A percentile compares a stretch with the other conserved stretches of the same genome.
phyloP scores from a whole-genome alignment of 2,329 filamentous ascomycete genomes.

The Talaromyces sp. region DNA sequence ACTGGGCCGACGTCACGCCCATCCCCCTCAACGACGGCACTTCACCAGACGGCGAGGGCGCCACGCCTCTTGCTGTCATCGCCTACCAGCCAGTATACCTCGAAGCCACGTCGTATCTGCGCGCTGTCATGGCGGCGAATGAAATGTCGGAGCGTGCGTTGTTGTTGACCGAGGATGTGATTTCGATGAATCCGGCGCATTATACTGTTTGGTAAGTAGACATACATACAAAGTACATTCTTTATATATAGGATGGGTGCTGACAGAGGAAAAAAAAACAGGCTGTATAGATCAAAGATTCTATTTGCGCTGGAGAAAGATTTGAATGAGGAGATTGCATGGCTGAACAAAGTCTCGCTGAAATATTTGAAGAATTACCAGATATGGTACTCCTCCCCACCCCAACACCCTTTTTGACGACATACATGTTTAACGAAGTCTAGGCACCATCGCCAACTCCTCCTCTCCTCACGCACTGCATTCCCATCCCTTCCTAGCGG shows the following conservation, averaged over 20 bases:
- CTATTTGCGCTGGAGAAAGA: constrained; percentile 62
- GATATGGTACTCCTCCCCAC: constrained; percentile 61
- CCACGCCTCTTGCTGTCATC: constrained; percentile 77
- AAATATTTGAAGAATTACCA: constrained; percentile 96
- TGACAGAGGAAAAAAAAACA: constrained; percentile 22
- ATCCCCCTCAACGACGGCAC: constrained; percentile 79
- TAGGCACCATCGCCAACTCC: constrained; percentile 56
- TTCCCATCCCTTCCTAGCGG: constrained; percentile 55
- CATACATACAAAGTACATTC: background rate
- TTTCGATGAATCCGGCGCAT: constrained; percentile 89
- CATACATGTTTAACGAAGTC: no score
- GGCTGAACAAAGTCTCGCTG: constrained; percentile 80
- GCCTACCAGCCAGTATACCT: constrained; percentile 85
- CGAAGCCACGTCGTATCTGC: constrained; percentile 88
- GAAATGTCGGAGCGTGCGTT: constrained; percentile 77
- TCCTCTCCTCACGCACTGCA: constrained; percentile 44
- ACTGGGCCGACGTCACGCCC: constrained; percentile 79
- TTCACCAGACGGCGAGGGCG: constrained; percentile 3
- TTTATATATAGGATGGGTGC: background rate
- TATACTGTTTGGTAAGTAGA: constrained; percentile 81
- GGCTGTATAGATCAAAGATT: constrained; percentile 80
- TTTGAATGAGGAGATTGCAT: constrained; percentile 68
- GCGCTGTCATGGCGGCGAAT: constrained; percentile 84
- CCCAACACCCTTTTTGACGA: background rate
- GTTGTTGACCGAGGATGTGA: constrained; percentile 80